A percentile compares a stretch with the other conserved stretches of the same genome.
Evolutionary conservation across 2,329 filamentous ascomycete species (phyloP).

Genomic region (Apiospora kogelbergensis): DNA sequence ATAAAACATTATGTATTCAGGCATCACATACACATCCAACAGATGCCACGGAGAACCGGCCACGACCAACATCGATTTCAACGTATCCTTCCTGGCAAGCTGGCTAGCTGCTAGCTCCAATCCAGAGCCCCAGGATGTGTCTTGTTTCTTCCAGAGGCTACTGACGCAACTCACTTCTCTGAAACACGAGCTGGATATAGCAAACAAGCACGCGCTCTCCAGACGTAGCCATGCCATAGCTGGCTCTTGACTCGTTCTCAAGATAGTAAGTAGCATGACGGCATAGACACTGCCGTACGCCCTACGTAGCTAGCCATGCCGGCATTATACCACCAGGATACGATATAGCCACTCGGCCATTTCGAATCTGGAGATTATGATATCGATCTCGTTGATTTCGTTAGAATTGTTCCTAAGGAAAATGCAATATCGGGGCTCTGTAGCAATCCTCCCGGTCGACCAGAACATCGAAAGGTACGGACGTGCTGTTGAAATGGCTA

Average conservation of each 20-base stretch:
- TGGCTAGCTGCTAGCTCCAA: no score
- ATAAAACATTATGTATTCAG: not conserved
- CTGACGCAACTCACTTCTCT: not conserved
- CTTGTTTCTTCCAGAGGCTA: constrained; percentile 1
- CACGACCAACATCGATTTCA: not conserved
- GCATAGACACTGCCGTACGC: not conserved
- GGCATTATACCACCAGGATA: not conserved
- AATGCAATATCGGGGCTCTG: not conserved
- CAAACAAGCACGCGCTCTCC: constrained; percentile 1
- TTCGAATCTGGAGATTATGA: not conserved
- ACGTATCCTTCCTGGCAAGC: not conserved
- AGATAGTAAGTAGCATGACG: not conserved
- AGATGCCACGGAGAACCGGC: not conserved
- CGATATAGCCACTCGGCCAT: not conserved
- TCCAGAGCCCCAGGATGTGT: not conserved
- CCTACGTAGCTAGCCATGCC: not conserved
- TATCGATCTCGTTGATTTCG: not conserved
- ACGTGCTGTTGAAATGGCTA: not conserved
- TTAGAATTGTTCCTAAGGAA: not conserved
- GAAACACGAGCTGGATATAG: constrained; percentile 3
- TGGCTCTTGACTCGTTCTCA: not conserved
- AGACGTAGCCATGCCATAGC: not conserved
- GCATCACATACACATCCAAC: no score
- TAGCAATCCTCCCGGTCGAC: not conserved
- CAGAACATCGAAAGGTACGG: not conserved